phyloP scores from a whole-genome alignment of 1,284 basidiomycete genomes.

The Inonotus hispidus region DNA sequence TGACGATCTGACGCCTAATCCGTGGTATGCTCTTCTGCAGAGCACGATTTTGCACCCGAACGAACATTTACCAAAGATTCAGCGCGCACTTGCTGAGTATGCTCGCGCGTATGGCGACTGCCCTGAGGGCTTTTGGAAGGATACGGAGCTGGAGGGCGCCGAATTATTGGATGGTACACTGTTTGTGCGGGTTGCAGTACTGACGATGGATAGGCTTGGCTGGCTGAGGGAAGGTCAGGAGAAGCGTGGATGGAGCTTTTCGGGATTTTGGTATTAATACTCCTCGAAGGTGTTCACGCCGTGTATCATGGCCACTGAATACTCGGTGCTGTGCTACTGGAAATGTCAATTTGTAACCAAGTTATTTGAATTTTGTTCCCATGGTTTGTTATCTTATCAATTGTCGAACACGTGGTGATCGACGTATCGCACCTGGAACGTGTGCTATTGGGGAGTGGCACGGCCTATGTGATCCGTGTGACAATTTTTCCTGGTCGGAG shows the following conservation, averaged over 20 bases:
- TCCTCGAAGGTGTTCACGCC: neutral
- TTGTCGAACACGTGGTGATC: no score
- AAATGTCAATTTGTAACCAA: no score
- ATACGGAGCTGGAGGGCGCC: constrained; percentile 36
- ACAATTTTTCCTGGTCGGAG: no score
- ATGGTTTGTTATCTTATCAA: neutral
- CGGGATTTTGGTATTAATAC: constrained; percentile 12
- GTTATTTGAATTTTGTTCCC: no score
- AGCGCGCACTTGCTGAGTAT: constrained; percentile 53
- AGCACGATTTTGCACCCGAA: constrained; percentile 47
- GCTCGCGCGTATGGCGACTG: constrained; percentile 42
- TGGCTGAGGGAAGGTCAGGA: constrained; percentile 47
- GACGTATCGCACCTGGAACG: neutral
- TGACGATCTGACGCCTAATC: constrained; percentile 35
- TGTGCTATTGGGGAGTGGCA: neutral
- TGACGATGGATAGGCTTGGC: constrained; percentile 45
- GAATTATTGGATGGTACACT: constrained; percentile 55
- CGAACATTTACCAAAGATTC: constrained; percentile 57
- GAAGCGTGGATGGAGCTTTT: constrained; percentile 13
- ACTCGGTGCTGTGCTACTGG: no score
- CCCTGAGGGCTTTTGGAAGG: constrained; percentile 30
- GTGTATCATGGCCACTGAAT: no score
- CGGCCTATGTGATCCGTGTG: no score
- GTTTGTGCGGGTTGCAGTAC: constrained; percentile 47
- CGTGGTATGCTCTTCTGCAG: constrained; percentile 53